Base-by-base conservation (phyloP, 2,329 filamentous ascomycete species). In the Endoconidiophora polonica region DNA sequence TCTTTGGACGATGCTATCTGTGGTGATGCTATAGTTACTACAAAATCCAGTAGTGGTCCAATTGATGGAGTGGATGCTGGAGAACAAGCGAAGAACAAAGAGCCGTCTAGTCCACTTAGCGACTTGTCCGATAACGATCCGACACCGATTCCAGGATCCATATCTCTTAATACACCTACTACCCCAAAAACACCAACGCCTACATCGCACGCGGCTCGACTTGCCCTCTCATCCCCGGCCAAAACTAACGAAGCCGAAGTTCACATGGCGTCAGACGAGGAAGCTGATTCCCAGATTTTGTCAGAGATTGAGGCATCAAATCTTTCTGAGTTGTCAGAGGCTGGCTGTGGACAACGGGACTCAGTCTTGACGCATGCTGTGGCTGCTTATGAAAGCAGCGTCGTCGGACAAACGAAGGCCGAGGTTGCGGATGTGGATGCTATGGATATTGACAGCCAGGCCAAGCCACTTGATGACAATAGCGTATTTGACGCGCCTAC, bases 251-350 rank as follows among this genome's bases (percentile, higher is more conserved):
- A 12, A 42, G 18, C 6, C 37, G 14, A 16, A 23, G 14, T 26
- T n/a, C 18, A 9, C 2, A 42, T 38, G 22, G 41, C 42, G 9
- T 50, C 43, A 26, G 51, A 53, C 22, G 47, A 50, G 39, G 50
- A 48, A 14, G 53, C 67, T 12, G 57, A 64, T 55, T 69, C 66
- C 20, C 67, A 69, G 52, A 57, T 68, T 22, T 61, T 64, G 18
- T 61, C 58, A 9, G 67, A 69, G 54, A 65, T 61, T 23, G 66
- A 65, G 26, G 65, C 65, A 9, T 62, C 64, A 7, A 26, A 18
- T 18, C 16, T n/a, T 26, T n/a, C n/a, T 2, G 16, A 22, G 3
- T 44, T 10, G 6, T 18, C 16, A 18, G 16, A 18, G 16, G 16
- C 16, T 18, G 5, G 42, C 20, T n/a, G 22, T n/a, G 22, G 42